phyloP scores from a whole-genome alignment of 2,329 filamentous ascomycete species.

The Lasiodiplodia citricola region DNA sequence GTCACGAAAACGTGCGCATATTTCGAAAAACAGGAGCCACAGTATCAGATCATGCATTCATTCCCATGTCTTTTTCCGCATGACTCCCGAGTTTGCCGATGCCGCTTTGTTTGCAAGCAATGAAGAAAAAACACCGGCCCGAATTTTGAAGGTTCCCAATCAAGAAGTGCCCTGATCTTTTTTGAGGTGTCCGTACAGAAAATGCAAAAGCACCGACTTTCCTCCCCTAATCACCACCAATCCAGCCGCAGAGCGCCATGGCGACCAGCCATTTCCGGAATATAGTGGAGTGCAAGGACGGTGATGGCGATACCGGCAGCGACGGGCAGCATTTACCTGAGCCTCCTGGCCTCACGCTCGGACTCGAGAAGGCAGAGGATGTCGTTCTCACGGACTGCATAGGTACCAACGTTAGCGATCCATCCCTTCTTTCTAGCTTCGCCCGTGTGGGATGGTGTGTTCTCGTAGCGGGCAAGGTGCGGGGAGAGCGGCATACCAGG shows the following conservation, averaged over 20 bases:
- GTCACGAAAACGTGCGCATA: not conserved
- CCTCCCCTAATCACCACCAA: not conserved
- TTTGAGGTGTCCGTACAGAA: conserved; percentile 22
- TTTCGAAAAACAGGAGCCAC: not conserved
- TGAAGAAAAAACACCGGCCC: conserved; percentile 14
- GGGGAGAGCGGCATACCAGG: conserved; percentile 71
- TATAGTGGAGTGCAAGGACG: not conserved
- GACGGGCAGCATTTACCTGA: conserved; percentile 72
- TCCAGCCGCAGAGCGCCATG: conserved; percentile 17
- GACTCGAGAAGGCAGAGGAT: conserved; percentile 99
- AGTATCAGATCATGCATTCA: conserved; percentile 20
- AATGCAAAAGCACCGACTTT: conserved; percentile 14
- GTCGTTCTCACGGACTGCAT: conserved; percentile 75
- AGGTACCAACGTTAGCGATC: not conserved
- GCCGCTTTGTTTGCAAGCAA: conserved; percentile 12
- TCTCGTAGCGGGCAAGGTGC: not conserved
- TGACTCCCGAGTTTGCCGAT: conserved; percentile 15
- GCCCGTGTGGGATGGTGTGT: not conserved
- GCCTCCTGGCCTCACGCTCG: conserved; percentile 96
- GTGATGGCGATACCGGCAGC: not conserved
- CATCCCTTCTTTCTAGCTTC: not conserved
- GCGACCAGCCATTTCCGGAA: conserved; percentile 3
- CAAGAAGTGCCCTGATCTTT: conserved; percentile 18
- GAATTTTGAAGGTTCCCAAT: conserved; percentile 15
- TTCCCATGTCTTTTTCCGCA: conserved; percentile 19